Percentiles rank a stretch among this genome's conserved stretches.
phyloP scores from a whole-genome alignment of 2,329 filamentous ascomycete species.

The Venturiaceae sp. region DNA sequence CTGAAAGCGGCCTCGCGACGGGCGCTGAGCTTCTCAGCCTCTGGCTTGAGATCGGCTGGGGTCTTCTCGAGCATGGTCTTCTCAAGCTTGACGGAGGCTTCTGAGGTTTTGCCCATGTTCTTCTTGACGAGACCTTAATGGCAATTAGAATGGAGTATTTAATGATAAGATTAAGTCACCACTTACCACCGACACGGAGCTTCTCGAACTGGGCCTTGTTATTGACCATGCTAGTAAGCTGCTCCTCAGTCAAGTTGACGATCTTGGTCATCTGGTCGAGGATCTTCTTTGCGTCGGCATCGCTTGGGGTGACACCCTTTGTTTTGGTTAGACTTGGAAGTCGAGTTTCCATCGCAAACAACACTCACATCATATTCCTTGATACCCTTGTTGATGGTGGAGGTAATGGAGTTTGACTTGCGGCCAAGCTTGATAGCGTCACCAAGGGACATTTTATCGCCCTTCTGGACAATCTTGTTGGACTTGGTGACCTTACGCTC shows the following conservation, averaged over 20 bases:
- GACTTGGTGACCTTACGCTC: conserved; percentile 18
- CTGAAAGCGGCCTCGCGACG: conserved; percentile 13
- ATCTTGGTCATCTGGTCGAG: conserved; percentile 15
- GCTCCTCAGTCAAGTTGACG: conserved; percentile 15
- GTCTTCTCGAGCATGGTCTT: conserved; percentile 14
- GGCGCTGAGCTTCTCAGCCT: conserved; percentile 14
- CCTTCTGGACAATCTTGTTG: conserved; percentile 17
- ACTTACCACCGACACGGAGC: conserved; percentile 11
- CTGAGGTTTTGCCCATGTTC: conserved; percentile 13
- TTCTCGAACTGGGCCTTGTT: conserved; percentile 13
- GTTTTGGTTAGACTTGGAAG: neutral
- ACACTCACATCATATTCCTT: conserved; percentile 18
- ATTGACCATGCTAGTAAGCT: conserved; percentile 14
- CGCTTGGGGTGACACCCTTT: conserved; percentile 12
- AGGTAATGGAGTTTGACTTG: conserved; percentile 18
- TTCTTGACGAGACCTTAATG: conserved; percentile 14
- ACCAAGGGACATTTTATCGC: conserved; percentile 13
- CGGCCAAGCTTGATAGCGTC: conserved; percentile 18
- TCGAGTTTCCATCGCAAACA: conserved; percentile 9
- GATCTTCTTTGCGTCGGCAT: conserved; percentile 15
- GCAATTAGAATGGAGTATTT: neutral
- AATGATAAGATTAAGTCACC: neutral
- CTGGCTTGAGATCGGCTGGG: conserved; percentile 12
- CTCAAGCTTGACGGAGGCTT: conserved; percentile 12
- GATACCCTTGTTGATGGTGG: conserved; percentile 18